Conservation (phyloP, 441 rosid species). For the Populus hybrid region DNA sequence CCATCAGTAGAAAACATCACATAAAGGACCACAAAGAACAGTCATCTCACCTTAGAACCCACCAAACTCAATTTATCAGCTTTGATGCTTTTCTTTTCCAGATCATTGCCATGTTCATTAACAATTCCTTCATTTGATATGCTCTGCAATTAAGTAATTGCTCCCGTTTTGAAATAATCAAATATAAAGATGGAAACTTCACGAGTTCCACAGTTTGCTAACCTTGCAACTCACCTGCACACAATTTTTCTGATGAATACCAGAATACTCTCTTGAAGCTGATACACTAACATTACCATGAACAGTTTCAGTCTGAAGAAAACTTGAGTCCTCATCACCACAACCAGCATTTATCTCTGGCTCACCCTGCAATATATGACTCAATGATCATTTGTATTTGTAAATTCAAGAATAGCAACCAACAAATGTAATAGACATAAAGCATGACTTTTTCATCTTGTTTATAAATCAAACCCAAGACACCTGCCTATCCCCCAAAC, state of each 20-base stretch:
- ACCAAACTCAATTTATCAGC: constrained; percentile 9
- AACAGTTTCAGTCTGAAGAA: constrained; percentile 1
- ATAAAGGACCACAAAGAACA: neutral
- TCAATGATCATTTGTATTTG: neutral
- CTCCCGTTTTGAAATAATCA: neutral
- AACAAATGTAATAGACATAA: neutral
- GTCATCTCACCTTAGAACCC: constrained; percentile 16
- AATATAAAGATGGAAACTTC: neutral
- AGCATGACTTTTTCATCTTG: neutral
- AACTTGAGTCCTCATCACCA: constrained; percentile 2
- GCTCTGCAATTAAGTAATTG: constrained; percentile 14
- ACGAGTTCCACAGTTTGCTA: neutral
- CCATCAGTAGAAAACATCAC: too few relatives aligned
- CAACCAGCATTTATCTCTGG: constrained; percentile 3
- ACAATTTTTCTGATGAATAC: neutral
- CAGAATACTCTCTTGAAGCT: constrained; percentile 6
- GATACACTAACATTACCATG: neutral
- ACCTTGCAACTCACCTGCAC: constrained; percentile 15
- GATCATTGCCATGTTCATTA: neutral
- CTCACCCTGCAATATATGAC: constrained; percentile 11
- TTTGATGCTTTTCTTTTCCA: neutral
- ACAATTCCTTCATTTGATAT: constrained; percentile 1
- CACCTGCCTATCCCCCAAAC: neutral
- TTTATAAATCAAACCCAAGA: neutral
- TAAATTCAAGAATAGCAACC: neutral